A percentile compares a stretch with the other conserved stretches of the same genome.
Conservation (phyloP, 2,329 filamentous ascomycete genomes). For the Fusarium sublunatum region DNA sequence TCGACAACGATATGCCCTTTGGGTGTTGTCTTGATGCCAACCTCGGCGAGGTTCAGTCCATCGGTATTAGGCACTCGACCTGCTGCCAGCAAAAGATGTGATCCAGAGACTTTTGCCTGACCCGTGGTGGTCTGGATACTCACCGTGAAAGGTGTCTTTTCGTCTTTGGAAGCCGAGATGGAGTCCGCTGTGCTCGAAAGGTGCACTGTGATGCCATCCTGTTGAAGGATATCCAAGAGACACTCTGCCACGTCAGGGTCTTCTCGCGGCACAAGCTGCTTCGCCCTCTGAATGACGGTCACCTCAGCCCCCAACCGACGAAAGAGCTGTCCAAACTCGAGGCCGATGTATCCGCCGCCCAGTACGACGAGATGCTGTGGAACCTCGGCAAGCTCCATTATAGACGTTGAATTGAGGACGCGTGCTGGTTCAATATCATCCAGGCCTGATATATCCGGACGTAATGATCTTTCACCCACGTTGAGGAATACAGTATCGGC, state of each 20-base stretch:
- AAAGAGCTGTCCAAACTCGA: conserved; percentile 66
- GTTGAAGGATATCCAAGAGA: conserved; percentile 56
- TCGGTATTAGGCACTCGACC: conserved; percentile 64
- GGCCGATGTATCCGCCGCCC: conserved; percentile 64
- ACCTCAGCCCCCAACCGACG: conserved; percentile 61
- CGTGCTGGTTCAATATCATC: conserved; percentile 50
- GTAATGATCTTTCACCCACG: conserved; percentile 56
- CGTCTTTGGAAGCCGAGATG: conserved; percentile 32
- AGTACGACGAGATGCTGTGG: conserved; percentile 62
- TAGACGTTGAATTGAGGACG: conserved; percentile 60
- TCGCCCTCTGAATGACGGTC: conserved; percentile 58
- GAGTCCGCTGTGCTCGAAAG: conserved; percentile 51
- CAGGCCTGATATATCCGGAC: conserved; percentile 53
- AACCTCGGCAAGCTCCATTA: conserved; percentile 59
- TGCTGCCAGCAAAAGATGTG: conserved; percentile 62
- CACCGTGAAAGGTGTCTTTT: conserved; percentile 32
- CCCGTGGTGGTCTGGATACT: conserved; percentile 35
- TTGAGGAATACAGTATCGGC: conserved; percentile 60
- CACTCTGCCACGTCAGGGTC: conserved; percentile 60
- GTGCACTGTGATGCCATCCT: conserved; percentile 60
- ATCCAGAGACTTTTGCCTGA: conserved; percentile 49
- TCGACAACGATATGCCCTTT: conserved; percentile 59
- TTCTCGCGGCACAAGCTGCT: conserved; percentile 58
- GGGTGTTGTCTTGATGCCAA: conserved; percentile 54
- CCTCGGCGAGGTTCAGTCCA: conserved; percentile 54